Conservation (phyloP, 1,139 yeast genomes). For the Kurtzmaniella natalensis region DNA sequence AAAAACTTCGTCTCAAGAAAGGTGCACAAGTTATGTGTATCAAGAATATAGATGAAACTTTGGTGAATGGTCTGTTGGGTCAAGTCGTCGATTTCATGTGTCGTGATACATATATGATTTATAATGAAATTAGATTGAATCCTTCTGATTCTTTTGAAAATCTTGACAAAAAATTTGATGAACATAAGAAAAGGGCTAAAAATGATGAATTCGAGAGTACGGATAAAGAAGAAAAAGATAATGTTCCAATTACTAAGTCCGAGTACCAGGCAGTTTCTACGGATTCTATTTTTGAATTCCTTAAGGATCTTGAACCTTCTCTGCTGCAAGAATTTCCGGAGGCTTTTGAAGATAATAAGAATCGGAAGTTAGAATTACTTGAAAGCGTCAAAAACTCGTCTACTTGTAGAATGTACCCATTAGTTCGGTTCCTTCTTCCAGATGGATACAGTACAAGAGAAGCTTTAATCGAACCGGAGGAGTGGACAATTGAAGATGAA, state of each 20-base stretch:
- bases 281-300: constrained; percentile 20
- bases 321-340: constrained; percentile 10
- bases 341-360: constrained; percentile 10
- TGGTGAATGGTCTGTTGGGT: constrained; percentile 93
- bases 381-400: constrained; percentile 15
- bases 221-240: constrained; percentile 8
- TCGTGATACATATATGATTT: constrained; percentile 31
- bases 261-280: constrained; percentile 6
- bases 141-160: constrained; percentile 17
- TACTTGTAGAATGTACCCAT: constrained; percentile 49
- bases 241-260: too few species aligned
- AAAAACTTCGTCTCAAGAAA: constrained; percentile 55
- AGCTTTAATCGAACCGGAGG: constrained; percentile 47
- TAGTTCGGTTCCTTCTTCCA: constrained; percentile 69
- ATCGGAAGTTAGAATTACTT: constrained; percentile 19
- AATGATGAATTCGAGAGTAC: background rate
- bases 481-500: constrained; percentile 41
- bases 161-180: constrained; percentile 11
- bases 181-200: constrained; percentile 6
- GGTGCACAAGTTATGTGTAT: constrained; percentile 97
- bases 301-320: constrained; percentile 10
- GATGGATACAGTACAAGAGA: constrained; percentile 66
- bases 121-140: constrained; percentile 16
- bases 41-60: constrained; percentile 78
- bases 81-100: constrained; percentile 51